A percentile compares a stretch with the other conserved stretches of the same genome.
Evolutionary conservation across 2,329 filamentous ascomycete species (phyloP).

Genomic region (Talaromyces sp.): DNA sequence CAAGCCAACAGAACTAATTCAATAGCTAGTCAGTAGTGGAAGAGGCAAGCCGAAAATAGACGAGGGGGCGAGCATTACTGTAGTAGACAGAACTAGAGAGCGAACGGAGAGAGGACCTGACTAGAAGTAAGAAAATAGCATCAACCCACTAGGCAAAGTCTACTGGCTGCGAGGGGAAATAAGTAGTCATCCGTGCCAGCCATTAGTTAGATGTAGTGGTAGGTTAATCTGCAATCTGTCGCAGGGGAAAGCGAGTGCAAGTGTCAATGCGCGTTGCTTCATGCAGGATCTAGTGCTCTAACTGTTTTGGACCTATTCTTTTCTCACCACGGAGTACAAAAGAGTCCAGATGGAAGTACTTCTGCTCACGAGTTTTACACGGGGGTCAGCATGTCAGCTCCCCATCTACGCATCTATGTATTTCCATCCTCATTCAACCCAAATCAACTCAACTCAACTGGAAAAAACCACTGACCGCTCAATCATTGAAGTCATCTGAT

Average conservation of each 20-base stretch:
- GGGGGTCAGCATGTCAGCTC: not conserved
- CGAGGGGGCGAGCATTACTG: not conserved
- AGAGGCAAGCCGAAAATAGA: not conserved
- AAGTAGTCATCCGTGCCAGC: not conserved
- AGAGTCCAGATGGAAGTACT: too few relatives aligned
- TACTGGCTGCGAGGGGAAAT: not conserved
- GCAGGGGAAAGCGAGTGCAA: not conserved
- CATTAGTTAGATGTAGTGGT: not conserved
- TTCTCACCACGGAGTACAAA: too few relatives aligned
- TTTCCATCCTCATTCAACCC: too few relatives aligned
- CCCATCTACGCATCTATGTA: not conserved
- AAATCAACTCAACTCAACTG: not conserved
- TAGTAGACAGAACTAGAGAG: not conserved
- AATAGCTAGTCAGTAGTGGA: not conserved
- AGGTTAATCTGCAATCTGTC: not conserved
- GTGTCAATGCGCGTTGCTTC: conserved; percentile 9
- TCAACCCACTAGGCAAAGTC: not conserved
- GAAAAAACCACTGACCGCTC: not conserved
- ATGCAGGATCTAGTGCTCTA: not conserved
- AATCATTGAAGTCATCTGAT: not conserved
- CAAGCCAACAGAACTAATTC: not conserved
- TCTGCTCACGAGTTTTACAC: not conserved
- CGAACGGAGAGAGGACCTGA: not conserved
- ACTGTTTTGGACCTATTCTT: conserved; percentile 1
- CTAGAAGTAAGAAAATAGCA: conserved; percentile 3